Conservation (phyloP, 1,139 yeast genomes). For the Candida gigantensis region DNA sequence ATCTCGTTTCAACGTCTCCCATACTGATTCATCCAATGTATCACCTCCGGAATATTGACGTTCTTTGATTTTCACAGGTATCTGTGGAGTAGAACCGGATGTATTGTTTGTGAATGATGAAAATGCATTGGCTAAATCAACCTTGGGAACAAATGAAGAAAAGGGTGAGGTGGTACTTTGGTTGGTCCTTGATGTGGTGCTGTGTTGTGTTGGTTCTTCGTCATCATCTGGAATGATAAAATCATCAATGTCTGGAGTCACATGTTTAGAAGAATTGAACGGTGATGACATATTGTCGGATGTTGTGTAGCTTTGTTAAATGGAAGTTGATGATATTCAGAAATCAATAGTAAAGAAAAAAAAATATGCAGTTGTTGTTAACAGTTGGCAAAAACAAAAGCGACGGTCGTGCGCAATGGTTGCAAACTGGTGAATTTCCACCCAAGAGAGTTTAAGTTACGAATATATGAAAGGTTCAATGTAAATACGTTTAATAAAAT, state of each 20-base stretch:
- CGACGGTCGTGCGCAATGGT: no score
- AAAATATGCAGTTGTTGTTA: no score
- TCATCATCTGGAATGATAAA: constrained; percentile 32
- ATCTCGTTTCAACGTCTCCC: constrained; percentile 68
- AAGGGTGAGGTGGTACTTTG: constrained; percentile 5
- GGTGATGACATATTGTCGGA: no score
- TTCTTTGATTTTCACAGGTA: constrained; percentile 56
- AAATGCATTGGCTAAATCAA: constrained; percentile 42
- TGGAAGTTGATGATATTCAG: constrained; percentile 3
- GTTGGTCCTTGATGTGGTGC: constrained; percentile 3
- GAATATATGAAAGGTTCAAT: no score
- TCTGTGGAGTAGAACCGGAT: constrained; percentile 12
- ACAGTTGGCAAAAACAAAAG: no score
- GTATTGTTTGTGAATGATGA: constrained; percentile 31
- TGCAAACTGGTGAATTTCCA: no score
- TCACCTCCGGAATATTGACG: constrained; percentile 81
- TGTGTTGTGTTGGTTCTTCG: constrained; percentile 8
- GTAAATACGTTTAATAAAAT: no score
- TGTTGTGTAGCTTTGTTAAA: constrained; percentile 13
- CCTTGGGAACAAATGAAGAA: constrained; percentile 32
- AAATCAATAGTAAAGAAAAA: no score
- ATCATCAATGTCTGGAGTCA: constrained; percentile 23
- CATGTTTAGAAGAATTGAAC: constrained; percentile 15
- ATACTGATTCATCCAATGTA: constrained; percentile 81
- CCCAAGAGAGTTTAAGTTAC: no score